A percentile compares a stretch with the other conserved stretches of the same genome.
These are phyloP conservation scores for Aspergillus kassunensis DNA, from an alignment of 495 filamentous ascomycete species.

Conservation along the genomic window DNA sequence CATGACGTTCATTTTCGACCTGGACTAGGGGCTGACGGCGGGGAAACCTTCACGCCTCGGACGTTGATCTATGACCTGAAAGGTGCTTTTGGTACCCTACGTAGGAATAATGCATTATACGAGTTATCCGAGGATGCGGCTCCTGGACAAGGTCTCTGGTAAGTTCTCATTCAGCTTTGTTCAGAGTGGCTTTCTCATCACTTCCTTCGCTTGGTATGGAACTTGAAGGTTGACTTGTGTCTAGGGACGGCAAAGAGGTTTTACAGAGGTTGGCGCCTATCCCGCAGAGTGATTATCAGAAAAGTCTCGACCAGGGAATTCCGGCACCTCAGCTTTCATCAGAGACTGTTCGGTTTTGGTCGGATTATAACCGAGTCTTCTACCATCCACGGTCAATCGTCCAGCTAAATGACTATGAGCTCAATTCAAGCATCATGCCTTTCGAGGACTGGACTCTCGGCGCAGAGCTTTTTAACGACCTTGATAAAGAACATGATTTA, in stretches of 20 bases:
- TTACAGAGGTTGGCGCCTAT: conserved; percentile 65
- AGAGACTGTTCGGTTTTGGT: conserved; percentile 84
- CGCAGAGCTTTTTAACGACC: conserved; percentile 72
- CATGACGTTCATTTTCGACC: conserved; percentile 91
- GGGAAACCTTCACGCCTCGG: conserved; percentile 88
- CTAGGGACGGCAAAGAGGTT: conserved; percentile 66
- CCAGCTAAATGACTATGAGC: conserved; percentile 82
- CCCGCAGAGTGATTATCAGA: conserved; percentile 67
- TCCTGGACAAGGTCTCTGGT: conserved; percentile 57
- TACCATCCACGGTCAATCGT: conserved; percentile 89
- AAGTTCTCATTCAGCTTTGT: conserved; percentile 17
- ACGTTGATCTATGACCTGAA: conserved; percentile 95
- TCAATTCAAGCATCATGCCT: conserved; percentile 70
- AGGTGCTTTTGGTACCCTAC: conserved; percentile 81
- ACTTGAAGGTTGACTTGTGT: background rate
- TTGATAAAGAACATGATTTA: conserved; percentile 83
- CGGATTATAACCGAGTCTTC: conserved; percentile 85
- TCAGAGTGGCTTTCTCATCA: too few species aligned
- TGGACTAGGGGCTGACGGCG: conserved; percentile 70
- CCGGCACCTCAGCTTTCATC: conserved; percentile 57
- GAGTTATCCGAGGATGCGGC: conserved; percentile 56
- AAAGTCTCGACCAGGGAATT: conserved; percentile 66
- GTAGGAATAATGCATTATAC: conserved; percentile 85
- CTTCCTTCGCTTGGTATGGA: too few species aligned
- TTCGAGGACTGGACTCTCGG: conserved; percentile 80